Percentiles rank a stretch among this genome's conserved stretches.
Evolutionary conservation across 345 rosid genomes (phyloP).

Genomic region (Kandelia obovata): DNA sequence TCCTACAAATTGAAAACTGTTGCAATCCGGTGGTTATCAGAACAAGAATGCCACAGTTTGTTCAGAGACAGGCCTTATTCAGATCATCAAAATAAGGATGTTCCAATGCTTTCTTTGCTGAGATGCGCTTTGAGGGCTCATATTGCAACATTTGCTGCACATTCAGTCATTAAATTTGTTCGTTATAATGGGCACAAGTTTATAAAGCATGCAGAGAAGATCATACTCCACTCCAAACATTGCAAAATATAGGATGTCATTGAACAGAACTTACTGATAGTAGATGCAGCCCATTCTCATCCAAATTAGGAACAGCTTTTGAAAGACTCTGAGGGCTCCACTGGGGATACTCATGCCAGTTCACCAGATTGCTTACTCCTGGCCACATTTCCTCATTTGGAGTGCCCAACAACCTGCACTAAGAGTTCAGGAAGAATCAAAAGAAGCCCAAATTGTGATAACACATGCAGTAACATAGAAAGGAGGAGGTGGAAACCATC

Average conservation of each 20-base stretch:
- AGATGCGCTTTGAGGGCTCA: constrained; percentile 78
- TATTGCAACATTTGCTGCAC: constrained; percentile 91
- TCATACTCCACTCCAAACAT: no score
- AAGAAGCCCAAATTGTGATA: not conserved
- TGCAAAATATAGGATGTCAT: not conserved
- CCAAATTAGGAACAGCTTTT: constrained; percentile 60
- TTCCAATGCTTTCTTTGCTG: constrained; percentile 92
- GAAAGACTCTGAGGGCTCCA: constrained; percentile 74
- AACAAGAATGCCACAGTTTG: constrained; percentile 1
- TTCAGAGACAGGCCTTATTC: constrained; percentile 52
- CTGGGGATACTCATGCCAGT: constrained; percentile 98
- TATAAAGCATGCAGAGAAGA: no score
- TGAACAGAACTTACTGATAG: constrained; percentile 47
- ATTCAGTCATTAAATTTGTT: no score
- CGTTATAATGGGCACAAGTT: no score
- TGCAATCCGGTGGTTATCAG: not conserved
- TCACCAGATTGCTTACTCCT: constrained; percentile 73
- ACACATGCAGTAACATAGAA: not conserved
- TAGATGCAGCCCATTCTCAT: constrained; percentile 67
- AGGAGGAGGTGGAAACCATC: not conserved
- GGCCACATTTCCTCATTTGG: constrained; percentile 94
- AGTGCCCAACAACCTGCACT: constrained; percentile 76
- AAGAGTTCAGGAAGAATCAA: not conserved
- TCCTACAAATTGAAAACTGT: no score
- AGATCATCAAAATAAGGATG: constrained; percentile 88